phyloP scores from a whole-genome alignment of 2,329 filamentous ascomycete species.

The Aspergillus chevalieri region DNA sequence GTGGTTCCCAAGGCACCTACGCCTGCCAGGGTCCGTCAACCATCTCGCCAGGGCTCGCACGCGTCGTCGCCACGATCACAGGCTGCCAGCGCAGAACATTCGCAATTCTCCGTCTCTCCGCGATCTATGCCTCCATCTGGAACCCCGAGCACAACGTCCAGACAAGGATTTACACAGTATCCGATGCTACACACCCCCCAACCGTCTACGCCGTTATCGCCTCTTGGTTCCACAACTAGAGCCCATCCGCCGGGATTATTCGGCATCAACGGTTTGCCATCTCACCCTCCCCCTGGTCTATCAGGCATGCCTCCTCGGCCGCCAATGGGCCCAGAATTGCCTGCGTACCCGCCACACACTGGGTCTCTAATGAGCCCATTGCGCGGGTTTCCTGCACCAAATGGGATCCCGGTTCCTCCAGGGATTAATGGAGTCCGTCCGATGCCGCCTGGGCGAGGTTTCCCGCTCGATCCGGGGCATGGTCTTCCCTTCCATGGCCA shows the following conservation, averaged over 20 bases:
- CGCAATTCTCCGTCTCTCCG: slow-evolving; percentile 58
- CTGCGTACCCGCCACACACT: slow-evolving; percentile 49
- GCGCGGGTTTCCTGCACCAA: slow-evolving; percentile 47
- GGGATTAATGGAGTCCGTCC: slow-evolving; percentile 57
- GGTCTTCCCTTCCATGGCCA: slow-evolving; percentile 37
- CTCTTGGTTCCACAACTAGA: slow-evolving; percentile 56
- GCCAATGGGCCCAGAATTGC: slow-evolving; percentile 47
- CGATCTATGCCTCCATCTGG: slow-evolving; percentile 57
- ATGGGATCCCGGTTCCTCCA: slow-evolving; percentile 50
- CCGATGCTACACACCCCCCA: slow-evolving; percentile 52
- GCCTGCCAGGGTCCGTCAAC: slow-evolving; percentile 67
- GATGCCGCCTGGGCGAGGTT: slow-evolving; percentile 51
- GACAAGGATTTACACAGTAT: slow-evolving; percentile 52
- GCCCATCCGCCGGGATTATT: slow-evolving; percentile 48
- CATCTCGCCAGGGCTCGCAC: slow-evolving; percentile 71
- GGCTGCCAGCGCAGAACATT: slow-evolving; percentile 47
- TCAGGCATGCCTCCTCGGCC: slow-evolving; percentile 48
- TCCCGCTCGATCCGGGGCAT: slow-evolving; percentile 43
- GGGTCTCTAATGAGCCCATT: slow-evolving; percentile 50
- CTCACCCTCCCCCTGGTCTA: slow-evolving; percentile 48
- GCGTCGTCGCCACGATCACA: slow-evolving; percentile 58
- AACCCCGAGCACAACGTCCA: slow-evolving; percentile 55
- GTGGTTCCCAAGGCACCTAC: slow-evolving; percentile 76
- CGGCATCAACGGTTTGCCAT: slow-evolving; percentile 47
- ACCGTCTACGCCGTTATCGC: slow-evolving; percentile 59